Evolutionary conservation across 805 yeast genomes (phyloP), one percentile per base, ranked within the genome.

Genomic region (Wickerhamomyces ciferrii): DNA sequence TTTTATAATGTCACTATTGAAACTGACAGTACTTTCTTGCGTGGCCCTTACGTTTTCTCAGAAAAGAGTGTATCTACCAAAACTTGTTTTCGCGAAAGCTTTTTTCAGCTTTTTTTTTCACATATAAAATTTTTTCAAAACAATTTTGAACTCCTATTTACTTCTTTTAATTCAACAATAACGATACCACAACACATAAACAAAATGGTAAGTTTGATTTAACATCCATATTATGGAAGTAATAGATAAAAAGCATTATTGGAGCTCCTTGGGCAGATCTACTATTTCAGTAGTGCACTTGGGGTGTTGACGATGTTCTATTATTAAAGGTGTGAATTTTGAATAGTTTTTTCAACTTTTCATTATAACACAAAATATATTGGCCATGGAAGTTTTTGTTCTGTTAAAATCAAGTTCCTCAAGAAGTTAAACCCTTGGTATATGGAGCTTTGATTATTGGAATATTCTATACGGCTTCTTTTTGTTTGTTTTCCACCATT

Each of bases 281-380:
- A 27, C 40, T 40, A 40, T 27, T n/a, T 19, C 43, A 19, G 43
- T 40, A 40, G 48, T 45, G 45, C 48, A 43, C 47, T 47, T 46
- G 53, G 59, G 50, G 61, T 58, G 61, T 58, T 58, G 61, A 58
- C 61, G 60, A 54, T 58, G 61, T 58, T 55, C 42, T 47, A 43
- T 41, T 37, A 21, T 44, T 25, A 21, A 34, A 34, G 37, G 21
- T 34, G 37, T 18, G 37, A 34, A 32, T 6, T 18, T 14, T 14
- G 18, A 15, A 31, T 2, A 5, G 15, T n/a, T 31, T 31, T 31
- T 14, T 31, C 15, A 15, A 4, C 35, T 5, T n/a, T n/a, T 4
- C 15, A 27, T 27, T 10, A 23, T 23, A 23, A 23, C 25, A 23
- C 25, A 23, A 23, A 23, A 23, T 23, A 6, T 23, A 5, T 6